These are phyloP conservation scores for Clarireedia paspali DNA, from an alignment of 2,329 filamentous ascomycete species.

Conservation along the genomic window DNA sequence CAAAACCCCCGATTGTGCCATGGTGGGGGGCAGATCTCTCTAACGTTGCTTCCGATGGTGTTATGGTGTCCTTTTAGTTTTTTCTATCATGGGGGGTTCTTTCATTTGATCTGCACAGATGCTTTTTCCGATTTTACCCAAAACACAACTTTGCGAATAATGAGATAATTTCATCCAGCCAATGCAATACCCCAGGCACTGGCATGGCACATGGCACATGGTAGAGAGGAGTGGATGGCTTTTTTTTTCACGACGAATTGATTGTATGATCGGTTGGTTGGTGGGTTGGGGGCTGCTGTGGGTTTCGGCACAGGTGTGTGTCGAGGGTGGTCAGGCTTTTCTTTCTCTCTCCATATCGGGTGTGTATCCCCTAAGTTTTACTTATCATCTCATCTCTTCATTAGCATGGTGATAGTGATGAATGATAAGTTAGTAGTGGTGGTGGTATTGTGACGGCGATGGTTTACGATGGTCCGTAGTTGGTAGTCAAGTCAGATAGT, in stretches of 20 bases:
- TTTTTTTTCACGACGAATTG: neutral
- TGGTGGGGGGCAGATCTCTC: constrained; percentile 21
- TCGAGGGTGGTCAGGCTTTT: constrained; percentile 1
- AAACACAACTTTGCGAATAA: constrained; percentile 20
- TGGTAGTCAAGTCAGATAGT: neutral
- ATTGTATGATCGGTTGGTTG: neutral
- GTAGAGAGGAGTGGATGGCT: constrained; percentile 1
- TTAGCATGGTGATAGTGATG: neutral
- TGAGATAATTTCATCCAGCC: constrained; percentile 19
- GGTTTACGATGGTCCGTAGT: neutral
- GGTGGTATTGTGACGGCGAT: neutral
- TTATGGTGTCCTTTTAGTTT: constrained; percentile 19
- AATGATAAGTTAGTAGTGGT: neutral
- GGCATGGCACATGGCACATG: neutral
- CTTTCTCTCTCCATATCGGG: neutral
- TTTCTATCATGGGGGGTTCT: neutral
- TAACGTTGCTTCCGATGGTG: constrained; percentile 25
- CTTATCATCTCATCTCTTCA: neutral
- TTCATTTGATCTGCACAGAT: constrained; percentile 8
- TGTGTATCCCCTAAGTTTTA: neutral
- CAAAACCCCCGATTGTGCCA: constrained; percentile 21
- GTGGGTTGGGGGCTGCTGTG: neutral
- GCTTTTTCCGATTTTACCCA: neutral
- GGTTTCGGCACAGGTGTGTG: no score
- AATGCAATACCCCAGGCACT: constrained; percentile 4